Percentiles rank a stretch among this genome's conserved stretches.
These are phyloP conservation scores for Exophiala sp. DNA, from an alignment of 2,329 filamentous ascomycete species.

Conservation along the genomic window DNA sequence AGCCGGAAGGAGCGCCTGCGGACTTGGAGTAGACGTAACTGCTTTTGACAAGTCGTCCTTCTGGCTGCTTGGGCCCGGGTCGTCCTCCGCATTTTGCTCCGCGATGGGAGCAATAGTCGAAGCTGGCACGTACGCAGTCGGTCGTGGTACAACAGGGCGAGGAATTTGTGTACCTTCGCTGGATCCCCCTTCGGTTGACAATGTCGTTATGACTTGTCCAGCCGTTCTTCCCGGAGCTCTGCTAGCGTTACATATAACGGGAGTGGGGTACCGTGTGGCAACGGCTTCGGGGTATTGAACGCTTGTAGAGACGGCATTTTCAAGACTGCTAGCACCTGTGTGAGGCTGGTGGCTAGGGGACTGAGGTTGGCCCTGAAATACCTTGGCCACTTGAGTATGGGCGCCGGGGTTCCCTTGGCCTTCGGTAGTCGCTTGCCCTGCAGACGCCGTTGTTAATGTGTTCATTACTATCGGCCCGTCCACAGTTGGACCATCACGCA, in stretches of 20 bases:
- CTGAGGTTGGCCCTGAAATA: conserved; percentile 53
- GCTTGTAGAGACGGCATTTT: neutral
- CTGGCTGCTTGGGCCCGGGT: neutral
- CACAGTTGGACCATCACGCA: conserved; percentile 5
- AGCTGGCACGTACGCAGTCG: conserved; percentile 2
- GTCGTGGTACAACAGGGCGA: conserved; percentile 2
- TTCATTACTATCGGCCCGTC: conserved; percentile 4
- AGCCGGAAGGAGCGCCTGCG: too few species aligned
- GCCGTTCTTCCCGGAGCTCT: conserved; percentile 3
- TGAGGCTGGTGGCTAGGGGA: conserved; percentile 40
- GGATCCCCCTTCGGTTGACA: conserved; percentile 9
- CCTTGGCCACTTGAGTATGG: conserved; percentile 45
- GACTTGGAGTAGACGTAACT: too few species aligned
- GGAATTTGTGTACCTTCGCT: neutral
- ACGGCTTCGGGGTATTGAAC: conserved; percentile 3
- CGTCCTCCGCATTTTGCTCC: neutral
- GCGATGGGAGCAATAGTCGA: conserved; percentile 9
- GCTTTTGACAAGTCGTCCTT: neutral
- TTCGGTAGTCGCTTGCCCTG: neutral
- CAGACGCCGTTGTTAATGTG: neutral
- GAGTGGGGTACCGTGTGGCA: too few species aligned
- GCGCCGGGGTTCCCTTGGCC: neutral
- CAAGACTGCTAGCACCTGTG: neutral
- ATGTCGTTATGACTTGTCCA: conserved; percentile 19
- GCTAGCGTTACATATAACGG: too few species aligned